A percentile compares a stretch with the other conserved stretches of the same genome.
Conservation (phyloP, 805 yeast species). For the Suhomyces sp. region DNA sequence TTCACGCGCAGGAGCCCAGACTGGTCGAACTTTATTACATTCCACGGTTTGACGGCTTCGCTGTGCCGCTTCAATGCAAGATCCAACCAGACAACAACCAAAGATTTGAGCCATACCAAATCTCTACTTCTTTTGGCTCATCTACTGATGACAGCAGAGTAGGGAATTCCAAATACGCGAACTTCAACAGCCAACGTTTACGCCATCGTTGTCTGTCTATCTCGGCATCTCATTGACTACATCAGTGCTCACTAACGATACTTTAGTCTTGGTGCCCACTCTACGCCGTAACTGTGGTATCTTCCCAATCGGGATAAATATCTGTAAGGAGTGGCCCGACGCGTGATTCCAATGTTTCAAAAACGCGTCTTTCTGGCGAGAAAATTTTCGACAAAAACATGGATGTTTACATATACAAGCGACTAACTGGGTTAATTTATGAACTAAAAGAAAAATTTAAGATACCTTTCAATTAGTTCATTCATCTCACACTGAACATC, state of each 20-base stretch:
- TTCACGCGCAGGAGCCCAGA: background rate
- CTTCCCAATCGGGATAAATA: background rate
- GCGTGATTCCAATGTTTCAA: background rate
- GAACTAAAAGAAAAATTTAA: background rate
- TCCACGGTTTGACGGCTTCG: background rate
- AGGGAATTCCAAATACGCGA: background rate
- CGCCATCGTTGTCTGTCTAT: background rate
- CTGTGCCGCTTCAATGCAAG: background rate
- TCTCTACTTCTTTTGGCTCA: background rate
- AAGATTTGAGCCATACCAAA: background rate
- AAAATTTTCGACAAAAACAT: constrained; percentile 4
- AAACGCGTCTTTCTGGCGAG: constrained; percentile 2
- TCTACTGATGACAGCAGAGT: too few species aligned
- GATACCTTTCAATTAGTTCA: background rate
- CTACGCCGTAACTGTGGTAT: background rate
- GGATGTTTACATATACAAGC: constrained; percentile 2
- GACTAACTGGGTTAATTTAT: constrained; percentile 1
- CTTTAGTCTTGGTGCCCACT: background rate
- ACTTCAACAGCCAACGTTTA: background rate
- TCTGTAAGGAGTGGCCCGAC: constrained; percentile 5
- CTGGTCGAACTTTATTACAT: background rate
- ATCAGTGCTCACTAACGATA: background rate
- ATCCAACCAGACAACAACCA: background rate
- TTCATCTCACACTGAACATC: background rate
- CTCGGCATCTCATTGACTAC: background rate